Percentiles rank a stretch among this genome's conserved stretches.
These are phyloP conservation scores for Xenosphaeropsis pyriputrescens DNA, from an alignment of 2,329 filamentous ascomycete species.

Conservation along the genomic window DNA sequence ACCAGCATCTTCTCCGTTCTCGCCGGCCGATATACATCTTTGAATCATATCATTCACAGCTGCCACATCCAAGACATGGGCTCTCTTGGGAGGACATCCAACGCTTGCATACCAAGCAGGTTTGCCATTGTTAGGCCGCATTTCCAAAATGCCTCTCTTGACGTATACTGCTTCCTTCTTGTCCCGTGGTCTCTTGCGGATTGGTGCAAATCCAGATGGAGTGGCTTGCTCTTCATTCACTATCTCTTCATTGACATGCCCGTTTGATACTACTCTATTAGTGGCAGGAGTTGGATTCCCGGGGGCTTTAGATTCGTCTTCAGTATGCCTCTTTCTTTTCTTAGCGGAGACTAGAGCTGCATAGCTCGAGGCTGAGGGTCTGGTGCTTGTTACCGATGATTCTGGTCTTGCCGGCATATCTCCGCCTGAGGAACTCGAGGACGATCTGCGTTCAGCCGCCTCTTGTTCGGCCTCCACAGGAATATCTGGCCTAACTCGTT, in stretches of 20 bases:
- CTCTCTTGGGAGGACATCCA: slow-evolving; percentile 3
- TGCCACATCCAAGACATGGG: slow-evolving; percentile 3
- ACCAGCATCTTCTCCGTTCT: slow-evolving; percentile 1
- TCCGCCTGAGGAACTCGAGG: neutral
- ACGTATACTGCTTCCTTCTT: slow-evolving; percentile 1
- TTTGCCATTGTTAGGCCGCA: neutral
- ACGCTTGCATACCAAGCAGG: slow-evolving; percentile 6
- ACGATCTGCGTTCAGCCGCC: too few species aligned
- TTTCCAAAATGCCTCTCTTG: slow-evolving; percentile 2
- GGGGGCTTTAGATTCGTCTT: neutral
- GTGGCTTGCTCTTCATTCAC: too few species aligned
- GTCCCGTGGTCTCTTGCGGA: slow-evolving; percentile 1
- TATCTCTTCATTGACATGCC: neutral
- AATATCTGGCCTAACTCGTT: too few species aligned
- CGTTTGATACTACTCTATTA: neutral
- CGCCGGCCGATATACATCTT: slow-evolving; percentile 3
- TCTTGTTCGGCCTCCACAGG: too few species aligned
- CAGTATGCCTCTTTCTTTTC: neutral
- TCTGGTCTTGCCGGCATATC: neutral
- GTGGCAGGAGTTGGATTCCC: slow-evolving; percentile 1
- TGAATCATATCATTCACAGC: slow-evolving; percentile 5
- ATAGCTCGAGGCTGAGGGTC: neutral
- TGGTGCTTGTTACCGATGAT: neutral
- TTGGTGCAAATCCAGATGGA: neutral
- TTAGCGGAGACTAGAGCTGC: neutral